Conservation (phyloP, 2,329 filamentous ascomycete genomes). For the Phaeophleospora eucalypticola region DNA sequence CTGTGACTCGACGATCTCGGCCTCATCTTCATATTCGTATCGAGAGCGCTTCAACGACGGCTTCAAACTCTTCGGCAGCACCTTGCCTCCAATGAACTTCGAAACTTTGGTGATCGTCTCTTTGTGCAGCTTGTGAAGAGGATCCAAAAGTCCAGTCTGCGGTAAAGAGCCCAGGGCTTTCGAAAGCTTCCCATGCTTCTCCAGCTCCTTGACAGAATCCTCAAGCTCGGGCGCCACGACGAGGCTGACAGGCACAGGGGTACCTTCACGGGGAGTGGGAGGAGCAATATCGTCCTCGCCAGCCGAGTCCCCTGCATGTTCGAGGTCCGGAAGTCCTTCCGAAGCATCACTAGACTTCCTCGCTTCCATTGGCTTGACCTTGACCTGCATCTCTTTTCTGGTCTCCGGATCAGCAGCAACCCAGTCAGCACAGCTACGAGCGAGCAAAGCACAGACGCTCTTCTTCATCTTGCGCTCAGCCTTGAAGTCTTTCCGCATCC, state of each 20-base stretch:
- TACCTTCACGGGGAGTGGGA: constrained; percentile 22
- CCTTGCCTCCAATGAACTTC: constrained; percentile 78
- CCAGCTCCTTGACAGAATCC: constrained; percentile 22
- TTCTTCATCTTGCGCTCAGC: constrained; percentile 95
- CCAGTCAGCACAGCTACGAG: constrained; percentile 80
- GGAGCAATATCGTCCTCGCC: constrained; percentile 29
- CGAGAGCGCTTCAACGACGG: constrained; percentile 73
- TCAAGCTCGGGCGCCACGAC: constrained; percentile 29
- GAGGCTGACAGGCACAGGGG: constrained; percentile 17
- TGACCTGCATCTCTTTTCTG: constrained; percentile 65
- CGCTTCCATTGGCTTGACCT: constrained; percentile 43
- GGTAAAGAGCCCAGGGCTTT: constrained; percentile 29
- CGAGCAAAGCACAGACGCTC: constrained; percentile 72
- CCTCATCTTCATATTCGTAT: constrained; percentile 72
- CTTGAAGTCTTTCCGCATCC: constrained; percentile 95
- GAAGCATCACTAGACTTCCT: constrained; percentile 9
- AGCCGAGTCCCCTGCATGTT: constrained; percentile 28
- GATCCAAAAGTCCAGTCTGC: constrained; percentile 17
- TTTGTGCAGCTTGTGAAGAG: constrained; percentile 5
- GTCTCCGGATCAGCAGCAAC: constrained; percentile 61
- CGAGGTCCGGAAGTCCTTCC: constrained; percentile 27
- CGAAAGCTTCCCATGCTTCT: constrained; percentile 24
- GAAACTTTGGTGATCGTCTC: constrained; percentile 55
- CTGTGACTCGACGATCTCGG: constrained; percentile 38
- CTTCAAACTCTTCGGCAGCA: constrained; percentile 63